Evolutionary conservation across 768 basidiomycete species (phyloP).

Genomic region (Pleurotus citrinopileatus): DNA sequence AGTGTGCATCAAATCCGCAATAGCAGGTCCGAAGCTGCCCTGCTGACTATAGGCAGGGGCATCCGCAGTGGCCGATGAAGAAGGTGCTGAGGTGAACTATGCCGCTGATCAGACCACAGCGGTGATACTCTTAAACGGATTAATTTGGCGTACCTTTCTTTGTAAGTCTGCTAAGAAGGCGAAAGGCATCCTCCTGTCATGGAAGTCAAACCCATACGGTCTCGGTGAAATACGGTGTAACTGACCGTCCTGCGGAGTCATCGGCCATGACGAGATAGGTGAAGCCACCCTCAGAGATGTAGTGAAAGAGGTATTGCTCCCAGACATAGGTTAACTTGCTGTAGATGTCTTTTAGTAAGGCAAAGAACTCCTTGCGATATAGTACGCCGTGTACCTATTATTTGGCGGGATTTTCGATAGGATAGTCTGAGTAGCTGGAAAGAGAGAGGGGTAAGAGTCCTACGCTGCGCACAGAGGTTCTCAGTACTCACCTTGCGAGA

Average conservation of each 20-base stretch:
- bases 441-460: background rate
- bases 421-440: slow-evolving; percentile 78
- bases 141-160: slow-evolving; percentile 48
- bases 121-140: slow-evolving; percentile 5
- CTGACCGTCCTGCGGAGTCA: slow-evolving; percentile 84
- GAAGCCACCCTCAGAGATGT: slow-evolving; percentile 85
- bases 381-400: slow-evolving; percentile 50
- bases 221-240: slow-evolving; percentile 8
- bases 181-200: slow-evolving; percentile 82
- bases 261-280: slow-evolving; percentile 94
- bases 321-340: slow-evolving; percentile 85
- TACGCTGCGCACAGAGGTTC: background rate
- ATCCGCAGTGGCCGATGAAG: slow-evolving; percentile 47
- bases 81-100: slow-evolving; percentile 62
- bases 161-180: slow-evolving; percentile 89
- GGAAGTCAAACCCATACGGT: slow-evolving; percentile 5
- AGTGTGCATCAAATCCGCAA: slow-evolving; percentile 75
- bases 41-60: slow-evolving; percentile 63
- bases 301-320: slow-evolving; percentile 94
- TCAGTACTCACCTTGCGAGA: slow-evolving; percentile 71
- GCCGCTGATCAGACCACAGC: slow-evolving; percentile 8
- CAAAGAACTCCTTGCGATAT: background rate
- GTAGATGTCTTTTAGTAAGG: slow-evolving; percentile 18
- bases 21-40: slow-evolving; percentile 65
- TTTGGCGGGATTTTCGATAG: slow-evolving; percentile 95